Evolutionary conservation across 2,329 filamentous ascomycete genomes (phyloP), one percentile per base, ranked within the genome.

Genomic region (Bisporella sp.): DNA sequence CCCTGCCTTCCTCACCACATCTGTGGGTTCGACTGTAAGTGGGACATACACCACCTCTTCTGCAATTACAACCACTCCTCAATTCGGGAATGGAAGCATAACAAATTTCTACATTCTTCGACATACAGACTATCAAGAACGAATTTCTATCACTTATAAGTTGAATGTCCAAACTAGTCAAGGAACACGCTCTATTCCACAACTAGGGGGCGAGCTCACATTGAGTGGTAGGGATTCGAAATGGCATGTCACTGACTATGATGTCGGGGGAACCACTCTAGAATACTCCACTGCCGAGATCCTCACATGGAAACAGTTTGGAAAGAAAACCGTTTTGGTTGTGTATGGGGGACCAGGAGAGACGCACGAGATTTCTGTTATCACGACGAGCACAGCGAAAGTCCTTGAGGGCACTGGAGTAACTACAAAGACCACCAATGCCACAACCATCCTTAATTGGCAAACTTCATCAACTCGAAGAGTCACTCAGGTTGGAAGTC

Each of bases 241-340:
- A 66, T 75, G 85, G 41, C 79, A 84, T 59, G 77, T 87, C 4
- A 81, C 76, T 0, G 81, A 88, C 57, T 88, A 87, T 52, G 71
- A 77, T 9, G 66, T 87, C 44, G 81, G 79, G 0, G 73, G 75
- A n/a, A 66, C 71, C 5, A 77, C 71, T 1, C 61, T 89, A 12
- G 63, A 86, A 1, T 89, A 87, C 65, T 86, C 81, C 0, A 84
- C 84, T 2, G 82, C 81, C 0, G 84, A 89, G 59, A 77, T 88
- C 29, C 80, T 83, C 54, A 86, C 82, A 0, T 85, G 82, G 78
- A 84, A 88, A 64, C 73, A 77, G 47, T 81, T 84, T 52, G 72
- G 71, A 0, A 68, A 75, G 39, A 77, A 75, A 63, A 82, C 78
- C 11, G 75, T 82, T 1, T 65, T 87, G 2, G 66, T 88, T 1